These are phyloP conservation scores for Yamadazyma ubonensis DNA, from an alignment of 805 yeast genomes.

Conservation along the genomic window DNA sequence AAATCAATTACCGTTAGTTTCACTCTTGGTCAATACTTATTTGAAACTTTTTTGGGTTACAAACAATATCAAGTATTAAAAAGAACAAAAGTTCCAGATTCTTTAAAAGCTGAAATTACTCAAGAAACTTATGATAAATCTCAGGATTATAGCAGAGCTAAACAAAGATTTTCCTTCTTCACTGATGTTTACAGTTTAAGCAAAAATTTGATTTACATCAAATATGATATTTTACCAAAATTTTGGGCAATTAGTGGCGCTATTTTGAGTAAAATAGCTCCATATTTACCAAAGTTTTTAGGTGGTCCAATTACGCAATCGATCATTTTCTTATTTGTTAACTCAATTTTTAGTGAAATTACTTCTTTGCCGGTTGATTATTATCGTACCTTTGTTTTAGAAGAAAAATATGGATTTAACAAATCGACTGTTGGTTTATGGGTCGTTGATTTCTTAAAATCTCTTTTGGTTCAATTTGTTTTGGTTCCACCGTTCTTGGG, in stretches of 20 bases:
- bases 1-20: constrained; percentile 71
- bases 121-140: constrained; percentile 73
- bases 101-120: constrained; percentile 66
- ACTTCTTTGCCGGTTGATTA: constrained; percentile 66
- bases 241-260: constrained; percentile 53
- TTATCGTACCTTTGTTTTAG: constrained; percentile 82
- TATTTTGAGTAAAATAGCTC: constrained; percentile 54
- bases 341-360: constrained; percentile 52
- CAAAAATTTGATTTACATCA: constrained; percentile 57
- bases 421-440: constrained; percentile 74
- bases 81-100: constrained; percentile 57
- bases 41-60: constrained; percentile 69
- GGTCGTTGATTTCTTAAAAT: constrained; percentile 70
- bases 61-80: constrained; percentile 75
- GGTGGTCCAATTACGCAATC: constrained; percentile 72
- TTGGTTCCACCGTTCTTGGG: constrained; percentile 74
- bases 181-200: constrained; percentile 49
- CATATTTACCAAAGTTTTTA: constrained; percentile 35
- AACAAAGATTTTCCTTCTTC: constrained; percentile 65
- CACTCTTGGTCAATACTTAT: constrained; percentile 69
- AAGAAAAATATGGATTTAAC: constrained; percentile 91
- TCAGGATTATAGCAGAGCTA: constrained; percentile 76
- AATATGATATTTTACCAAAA: constrained; percentile 50
- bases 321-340: constrained; percentile 55
- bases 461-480: constrained; percentile 48